Evolutionary conservation across 305 asterid genomes (phyloP).

Genomic region (Solanum hybrid): DNA sequence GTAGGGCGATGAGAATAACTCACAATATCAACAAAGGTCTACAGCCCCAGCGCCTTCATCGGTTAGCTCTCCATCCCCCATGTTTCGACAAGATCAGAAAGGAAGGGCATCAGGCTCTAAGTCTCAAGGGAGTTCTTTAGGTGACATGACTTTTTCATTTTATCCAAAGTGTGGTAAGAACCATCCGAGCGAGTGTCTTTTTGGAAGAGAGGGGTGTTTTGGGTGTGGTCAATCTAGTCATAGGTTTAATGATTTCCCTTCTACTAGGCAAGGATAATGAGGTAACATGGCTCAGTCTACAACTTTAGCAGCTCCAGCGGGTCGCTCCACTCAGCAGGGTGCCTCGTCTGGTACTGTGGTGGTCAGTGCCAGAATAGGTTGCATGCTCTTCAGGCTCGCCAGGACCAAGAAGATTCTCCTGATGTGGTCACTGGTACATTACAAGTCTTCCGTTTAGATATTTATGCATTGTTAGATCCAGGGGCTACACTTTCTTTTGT

Average conservation of each 20-base stretch:
- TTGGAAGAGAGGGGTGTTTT: not conserved
- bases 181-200: not conserved
- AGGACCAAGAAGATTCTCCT: not conserved
- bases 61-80: not conserved
- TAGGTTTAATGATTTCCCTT: not conserved
- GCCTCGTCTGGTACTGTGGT: not conserved
- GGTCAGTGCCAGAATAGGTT: not conserved
- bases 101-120: not conserved
- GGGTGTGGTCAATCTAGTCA: not conserved
- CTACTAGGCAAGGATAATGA: not conserved
- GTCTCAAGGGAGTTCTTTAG: not conserved
- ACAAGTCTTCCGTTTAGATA: not conserved
- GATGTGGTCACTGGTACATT: not conserved
- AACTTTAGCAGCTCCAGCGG: not conserved
- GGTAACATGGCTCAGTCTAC: not conserved
- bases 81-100: not conserved
- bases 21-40: not conserved
- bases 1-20: not conserved
- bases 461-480: not conserved
- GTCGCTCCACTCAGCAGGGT: not conserved
- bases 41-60: not conserved
- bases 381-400: not conserved
- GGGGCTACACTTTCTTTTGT: not conserved
- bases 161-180: not conserved
- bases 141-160: not conserved